Evolutionary conservation across 2,329 filamentous ascomycete genomes (phyloP).

Genomic region (Aspergillus uvarum): DNA sequence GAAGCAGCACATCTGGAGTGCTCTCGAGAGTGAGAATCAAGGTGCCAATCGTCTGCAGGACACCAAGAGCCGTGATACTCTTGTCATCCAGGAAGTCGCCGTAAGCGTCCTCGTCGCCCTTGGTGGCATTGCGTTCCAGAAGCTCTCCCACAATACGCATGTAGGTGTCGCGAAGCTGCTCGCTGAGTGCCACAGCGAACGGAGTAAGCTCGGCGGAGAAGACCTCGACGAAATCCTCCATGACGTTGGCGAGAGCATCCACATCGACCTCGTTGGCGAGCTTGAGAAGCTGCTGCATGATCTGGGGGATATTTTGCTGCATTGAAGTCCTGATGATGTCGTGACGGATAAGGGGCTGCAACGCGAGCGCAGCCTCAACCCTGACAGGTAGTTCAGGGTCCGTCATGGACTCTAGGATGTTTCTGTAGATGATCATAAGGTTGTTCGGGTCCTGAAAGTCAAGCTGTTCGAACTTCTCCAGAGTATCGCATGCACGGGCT

Average conservation of each 20-base stretch:
- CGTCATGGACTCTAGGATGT: conserved; percentile 95
- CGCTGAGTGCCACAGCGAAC: conserved; percentile 92
- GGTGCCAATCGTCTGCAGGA: conserved; percentile 95
- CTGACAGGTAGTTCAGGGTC: conserved; percentile 90
- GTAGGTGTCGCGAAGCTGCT: conserved; percentile 95
- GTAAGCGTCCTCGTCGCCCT: conserved; percentile 73
- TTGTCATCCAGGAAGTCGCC: conserved; percentile 96
- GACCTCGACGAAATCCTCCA: conserved; percentile 99
- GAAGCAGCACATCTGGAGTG: conserved; percentile 89
- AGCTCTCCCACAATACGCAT: conserved; percentile 89
- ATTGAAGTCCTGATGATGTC: conserved; percentile 91
- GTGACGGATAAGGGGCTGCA: conserved; percentile 94
- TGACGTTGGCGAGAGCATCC: conserved; percentile 94
- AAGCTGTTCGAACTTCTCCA: conserved; percentile 96
- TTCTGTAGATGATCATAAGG: conserved; percentile 91
- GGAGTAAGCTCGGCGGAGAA: conserved; percentile 96
- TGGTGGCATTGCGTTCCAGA: conserved; percentile 76
- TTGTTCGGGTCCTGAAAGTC: conserved; percentile 97
- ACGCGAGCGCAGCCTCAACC: conserved; percentile 87
- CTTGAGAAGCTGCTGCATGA: conserved; percentile 98
- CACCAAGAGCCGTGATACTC: conserved; percentile 94
- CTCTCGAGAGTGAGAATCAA: conserved; percentile 95
- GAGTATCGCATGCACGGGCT: conserved; percentile 90
- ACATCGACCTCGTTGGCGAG: conserved; percentile 97
- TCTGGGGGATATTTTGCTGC: conserved; percentile 96